Percentiles rank a stretch among this genome's conserved stretches.
Evolutionary conservation across 257 asterid genomes (phyloP).

Genomic region (Paraleonurus japonicus): DNA sequence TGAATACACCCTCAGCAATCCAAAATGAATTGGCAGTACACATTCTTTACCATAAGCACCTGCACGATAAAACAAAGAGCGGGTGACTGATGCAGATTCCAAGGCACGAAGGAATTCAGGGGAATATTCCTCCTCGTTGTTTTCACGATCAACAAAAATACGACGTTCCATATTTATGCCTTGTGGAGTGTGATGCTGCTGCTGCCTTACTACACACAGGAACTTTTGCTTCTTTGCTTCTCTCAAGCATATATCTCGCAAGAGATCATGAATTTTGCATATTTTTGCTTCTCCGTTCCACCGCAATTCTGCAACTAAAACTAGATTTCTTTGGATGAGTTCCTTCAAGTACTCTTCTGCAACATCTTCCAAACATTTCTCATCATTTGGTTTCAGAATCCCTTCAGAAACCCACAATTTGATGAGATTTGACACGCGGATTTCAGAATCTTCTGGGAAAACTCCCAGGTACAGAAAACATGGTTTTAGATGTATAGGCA

Average conservation of each 20-base stretch:
- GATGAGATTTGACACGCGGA: not conserved
- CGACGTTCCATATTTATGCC: not conserved
- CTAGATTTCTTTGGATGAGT: not conserved
- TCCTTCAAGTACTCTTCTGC: no score
- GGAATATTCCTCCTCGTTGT: not conserved
- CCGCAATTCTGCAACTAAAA: not conserved
- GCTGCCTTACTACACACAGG: not conserved
- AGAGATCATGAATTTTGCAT: conserved; percentile 2
- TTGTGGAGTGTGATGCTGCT: not conserved
- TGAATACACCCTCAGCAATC: no score
- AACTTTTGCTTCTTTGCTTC: not conserved
- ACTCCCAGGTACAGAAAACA: not conserved
- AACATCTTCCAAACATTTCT: not conserved
- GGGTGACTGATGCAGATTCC: not conserved
- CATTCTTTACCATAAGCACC: no score
- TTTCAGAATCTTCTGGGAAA: not conserved
- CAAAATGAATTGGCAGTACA: no score
- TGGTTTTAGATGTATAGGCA: not conserved
- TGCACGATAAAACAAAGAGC: not conserved
- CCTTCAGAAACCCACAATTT: not conserved
- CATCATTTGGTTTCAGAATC: not conserved
- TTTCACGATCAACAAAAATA: not conserved
- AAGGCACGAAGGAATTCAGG: not conserved
- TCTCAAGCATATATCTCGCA: not conserved
- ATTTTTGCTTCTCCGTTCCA: not conserved